Evolutionary conservation across 78 protist species (phyloP), one percentile per base, ranked within the genome.

Genomic region (Guillardia theta): DNA sequence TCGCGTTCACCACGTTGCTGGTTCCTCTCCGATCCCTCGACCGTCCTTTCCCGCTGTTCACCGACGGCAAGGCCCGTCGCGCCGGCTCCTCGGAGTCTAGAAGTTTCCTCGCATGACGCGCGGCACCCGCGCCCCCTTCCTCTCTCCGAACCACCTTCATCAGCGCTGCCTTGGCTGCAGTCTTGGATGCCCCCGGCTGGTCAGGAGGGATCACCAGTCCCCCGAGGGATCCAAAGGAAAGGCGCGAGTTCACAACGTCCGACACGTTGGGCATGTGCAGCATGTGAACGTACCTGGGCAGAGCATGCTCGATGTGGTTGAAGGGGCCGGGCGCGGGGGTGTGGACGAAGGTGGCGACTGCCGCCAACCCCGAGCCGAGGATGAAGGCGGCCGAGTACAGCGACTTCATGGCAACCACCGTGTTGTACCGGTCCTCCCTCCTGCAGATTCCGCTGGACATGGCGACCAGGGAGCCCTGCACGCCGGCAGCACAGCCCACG

Each of bases 301-400:
- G 45, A 22, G 21, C 6, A 50, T 78, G 90, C 44, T 78, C 43
- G 33, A 78, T 43, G 90, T 78, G 90, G 0, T 36, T 36, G 9
- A 78, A 50, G 18, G 45, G 50, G 33, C 90, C 90, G 39, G 90
- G 90, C 33, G 90, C 90, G 0, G 90, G 90, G 0, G 48, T 78
- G 50, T 78, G 90, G 30, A 78, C 90, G 33, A 78, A 78, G 43
- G 90, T 78, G 37, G 53, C 90, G 2, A 78, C 48, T 19, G 90
- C 90, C 18, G 90, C 90, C 45, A 78, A 6, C 37, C 90, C 90
- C 37, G 18, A 44, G 1, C 44, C 90, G 48, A 78, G 90, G 50
- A 78, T 43, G 12, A 78, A 43, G 15, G 90, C 90, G 18, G 45
- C 88, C 3, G 45, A 6, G 88, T 33, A 21, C 88, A 77, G 5